Conservation (phyloP, 1,139 yeast genomes). For the Suhomyces bokatorum region DNA sequence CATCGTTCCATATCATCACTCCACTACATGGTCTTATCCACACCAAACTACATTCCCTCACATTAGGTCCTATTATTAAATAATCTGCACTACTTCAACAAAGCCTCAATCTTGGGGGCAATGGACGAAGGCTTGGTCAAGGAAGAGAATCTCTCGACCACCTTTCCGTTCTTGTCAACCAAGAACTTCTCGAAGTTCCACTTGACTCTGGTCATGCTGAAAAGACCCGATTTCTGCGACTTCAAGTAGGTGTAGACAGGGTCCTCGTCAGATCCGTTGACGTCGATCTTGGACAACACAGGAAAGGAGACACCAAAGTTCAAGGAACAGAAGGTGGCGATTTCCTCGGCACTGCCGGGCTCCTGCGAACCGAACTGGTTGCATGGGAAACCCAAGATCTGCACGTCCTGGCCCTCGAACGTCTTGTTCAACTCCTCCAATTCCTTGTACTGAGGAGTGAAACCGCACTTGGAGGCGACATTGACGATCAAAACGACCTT, state of each 20-base stretch:
- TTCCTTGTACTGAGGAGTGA: constrained; percentile 78
- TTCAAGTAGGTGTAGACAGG: constrained; percentile 82
- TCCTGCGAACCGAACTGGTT: constrained; percentile 64
- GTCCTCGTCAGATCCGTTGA: constrained; percentile 79
- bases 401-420: constrained; percentile 73
- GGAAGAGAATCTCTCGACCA: constrained; percentile 44
- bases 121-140: constrained; percentile 44
- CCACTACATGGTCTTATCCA: no score
- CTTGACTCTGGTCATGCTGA: constrained; percentile 48
- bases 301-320: constrained; percentile 75
- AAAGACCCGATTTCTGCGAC: constrained; percentile 43
- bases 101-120: constrained; percentile 39
- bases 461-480: constrained; percentile 90
- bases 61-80: not conserved
- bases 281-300: constrained; percentile 80
- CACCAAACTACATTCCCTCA: no score
- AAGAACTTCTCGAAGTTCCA: constrained; percentile 55
- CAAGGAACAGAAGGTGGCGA: constrained; percentile 40
- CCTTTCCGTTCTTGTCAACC: constrained; percentile 46
- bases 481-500: constrained; percentile 90
- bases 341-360: constrained; percentile 45
- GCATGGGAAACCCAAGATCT: constrained; percentile 85
- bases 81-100: constrained; percentile 22
- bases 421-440: constrained; percentile 80
- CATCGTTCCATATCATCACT: no score